Evolutionary conservation across 2,329 filamentous ascomycete species (phyloP), one percentile per base, ranked within the genome.

Genomic region (Paecilomyces niveus): DNA sequence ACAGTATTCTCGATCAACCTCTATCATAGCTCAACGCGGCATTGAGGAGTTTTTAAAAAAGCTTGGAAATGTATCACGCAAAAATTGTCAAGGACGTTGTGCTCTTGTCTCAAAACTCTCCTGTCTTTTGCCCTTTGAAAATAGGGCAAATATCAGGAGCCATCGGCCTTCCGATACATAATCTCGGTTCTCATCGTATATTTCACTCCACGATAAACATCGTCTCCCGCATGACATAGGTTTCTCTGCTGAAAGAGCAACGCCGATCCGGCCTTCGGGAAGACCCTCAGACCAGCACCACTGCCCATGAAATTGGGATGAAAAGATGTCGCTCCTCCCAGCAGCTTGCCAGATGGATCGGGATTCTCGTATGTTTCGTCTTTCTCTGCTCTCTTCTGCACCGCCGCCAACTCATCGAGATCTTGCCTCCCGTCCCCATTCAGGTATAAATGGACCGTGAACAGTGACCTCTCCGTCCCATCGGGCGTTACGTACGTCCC

Each of bases 401-500:
- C 55, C 53, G 55, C 54, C 54, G 49, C 33, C 54, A 73, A 51
- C 53, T 71, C 69, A 6, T 63, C 51, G 24, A 69, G 56, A 63
- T 73, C 67, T 57, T 76, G 71, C 53, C 73, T 68, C 6, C 71
- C 72, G 2, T 74, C 70, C 29, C 80, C 78, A 61, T 78, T 83
- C 54, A 84, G 70, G 63, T 85, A 85, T 15, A 85, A 63, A 59
- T 85, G 83, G 31, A 85, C 65, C 0, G 83, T 85, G 62, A 79
- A 83, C 55, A 78, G 80, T 1, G 80, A 81, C 11, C 72, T 68
- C 68, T 84, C 78, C 21, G 70, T 75, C 7, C 77, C 73, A 56
- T 84, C 81, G 0, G 80, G 78, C 15, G 84, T 86, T 54, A 76
- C 76, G 64, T 88, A 93, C 0, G 76, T 65, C 0, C 83, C 85